Evolutionary conservation across 768 basidiomycete species (phyloP).

Genomic region (Ephemerocybe angulata): DNA sequence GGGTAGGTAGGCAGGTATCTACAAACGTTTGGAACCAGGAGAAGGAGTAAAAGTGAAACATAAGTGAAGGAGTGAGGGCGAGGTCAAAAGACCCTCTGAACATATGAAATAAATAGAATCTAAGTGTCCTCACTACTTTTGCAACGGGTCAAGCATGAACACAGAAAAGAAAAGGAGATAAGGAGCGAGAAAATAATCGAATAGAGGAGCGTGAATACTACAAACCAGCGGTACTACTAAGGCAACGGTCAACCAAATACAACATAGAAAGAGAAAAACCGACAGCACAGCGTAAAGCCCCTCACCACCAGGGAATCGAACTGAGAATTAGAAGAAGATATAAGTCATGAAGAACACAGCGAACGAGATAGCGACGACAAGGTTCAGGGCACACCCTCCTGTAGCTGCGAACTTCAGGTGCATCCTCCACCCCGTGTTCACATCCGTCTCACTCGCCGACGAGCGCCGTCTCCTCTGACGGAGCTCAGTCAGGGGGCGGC

Average conservation of each 20-base stretch:
- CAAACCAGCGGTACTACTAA: not conserved
- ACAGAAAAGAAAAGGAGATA: constrained; percentile 5
- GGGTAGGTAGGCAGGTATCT: no score
- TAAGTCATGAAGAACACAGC: constrained; percentile 96
- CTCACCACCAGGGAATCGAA: not conserved
- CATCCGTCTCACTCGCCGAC: constrained; percentile 57
- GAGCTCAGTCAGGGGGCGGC: constrained; percentile 45
- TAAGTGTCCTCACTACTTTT: constrained; percentile 5
- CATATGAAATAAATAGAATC: constrained; percentile 5
- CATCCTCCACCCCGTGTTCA: constrained; percentile 56
- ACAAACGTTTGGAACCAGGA: not conserved
- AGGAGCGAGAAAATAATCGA: not conserved
- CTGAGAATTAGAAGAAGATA: constrained; percentile 78
- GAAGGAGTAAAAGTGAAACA: not conserved
- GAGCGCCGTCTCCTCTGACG: constrained; percentile 50
- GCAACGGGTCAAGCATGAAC: constrained; percentile 1
- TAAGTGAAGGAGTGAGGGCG: not conserved
- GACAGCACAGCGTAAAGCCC: not conserved
- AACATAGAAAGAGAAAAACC: not conserved
- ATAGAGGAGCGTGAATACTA: constrained; percentile 10
- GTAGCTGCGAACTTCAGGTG: constrained; percentile 43
- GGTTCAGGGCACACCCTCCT: constrained; percentile 93
- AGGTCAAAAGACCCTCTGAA: not conserved
- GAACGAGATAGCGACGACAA: constrained; percentile 85
- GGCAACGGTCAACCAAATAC: not conserved